These are phyloP conservation scores for carrot (Daucus carota) DNA, from an alignment of 129 eudicot genomes.

Conservation along the genomic window DH1_v3.0 NC_030387.2:37029001-37029500, in stretches of 20 bases:
- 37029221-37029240: slow-evolving; percentile 45
- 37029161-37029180: slow-evolving; percentile 32
- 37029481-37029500: too few relatives aligned
- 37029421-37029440: slow-evolving; percentile 27
- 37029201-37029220: slow-evolving; percentile 15
- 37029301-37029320: slow-evolving; percentile 52
- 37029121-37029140: slow-evolving; percentile 26
- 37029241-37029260: slow-evolving; percentile 53
- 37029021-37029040: slow-evolving; percentile 46
- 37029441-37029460: slow-evolving; percentile 20
- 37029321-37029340: slow-evolving; percentile 34
- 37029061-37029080: slow-evolving; percentile 47
- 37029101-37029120: slow-evolving; percentile 12
- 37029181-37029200: slow-evolving; percentile 28
- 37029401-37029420: slow-evolving; percentile 25
- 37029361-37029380: slow-evolving; percentile 15
- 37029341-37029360: slow-evolving; percentile 34
- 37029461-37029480: not conserved
- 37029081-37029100: slow-evolving; percentile 41
- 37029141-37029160: slow-evolving; percentile 43
- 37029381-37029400: slow-evolving; percentile 18
- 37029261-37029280: slow-evolving; percentile 38
- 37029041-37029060: slow-evolving; percentile 53
- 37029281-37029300: slow-evolving; percentile 54
- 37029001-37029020: slow-evolving; percentile 54